These are phyloP conservation scores for Trametes cingulata DNA, from an alignment of 768 basidiomycete genomes.

Conservation along the genomic window DNA sequence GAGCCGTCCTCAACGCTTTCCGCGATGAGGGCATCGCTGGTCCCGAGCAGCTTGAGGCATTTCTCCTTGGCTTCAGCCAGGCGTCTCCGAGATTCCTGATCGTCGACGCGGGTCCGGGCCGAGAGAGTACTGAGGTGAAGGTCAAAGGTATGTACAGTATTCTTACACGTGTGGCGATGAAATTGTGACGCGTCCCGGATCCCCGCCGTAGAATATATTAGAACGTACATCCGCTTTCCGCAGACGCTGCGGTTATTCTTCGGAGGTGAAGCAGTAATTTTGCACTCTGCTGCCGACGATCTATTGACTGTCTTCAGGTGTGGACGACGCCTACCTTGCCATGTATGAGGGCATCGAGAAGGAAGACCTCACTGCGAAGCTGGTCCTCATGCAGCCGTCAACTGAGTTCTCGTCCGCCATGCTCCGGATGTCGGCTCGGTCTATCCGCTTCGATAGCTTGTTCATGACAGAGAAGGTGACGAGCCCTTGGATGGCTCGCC, in stretches of 20 bases:
- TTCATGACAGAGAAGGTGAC: conserved; percentile 46
- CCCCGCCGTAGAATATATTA: conserved; percentile 56
- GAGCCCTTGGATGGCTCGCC: conserved; percentile 41
- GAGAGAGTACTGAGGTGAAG: conserved; percentile 63
- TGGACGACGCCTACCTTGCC: conserved; percentile 10
- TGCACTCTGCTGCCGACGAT: background rate
- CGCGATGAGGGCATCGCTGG: conserved; percentile 56
- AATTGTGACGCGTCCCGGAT: background rate
- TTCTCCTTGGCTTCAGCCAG: conserved; percentile 63
- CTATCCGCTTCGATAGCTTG: conserved; percentile 52
- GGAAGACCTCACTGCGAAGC: conserved; percentile 64
- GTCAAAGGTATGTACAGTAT: conserved; percentile 57
- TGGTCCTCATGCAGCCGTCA: conserved; percentile 60
- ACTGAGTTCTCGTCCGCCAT: conserved; percentile 45
- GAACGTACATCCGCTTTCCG: conserved; percentile 69
- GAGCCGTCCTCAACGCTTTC: conserved; percentile 52
- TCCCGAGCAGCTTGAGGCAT: conserved; percentile 67
- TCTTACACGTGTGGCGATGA: background rate
- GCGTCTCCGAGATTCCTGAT: conserved; percentile 69
- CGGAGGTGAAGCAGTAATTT: conserved; percentile 48
- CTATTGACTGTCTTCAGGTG: background rate
- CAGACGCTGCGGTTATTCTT: conserved; percentile 76
- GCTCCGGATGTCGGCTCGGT: conserved; percentile 51
- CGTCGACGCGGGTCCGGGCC: conserved; percentile 67
- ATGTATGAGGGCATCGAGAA: conserved; percentile 62